A percentile compares a stretch with the other conserved stretches of the same genome.
These are phyloP conservation scores for Leucogyrophana mollusca DNA, from an alignment of 768 basidiomycete species.

Conservation along the genomic window DNA sequence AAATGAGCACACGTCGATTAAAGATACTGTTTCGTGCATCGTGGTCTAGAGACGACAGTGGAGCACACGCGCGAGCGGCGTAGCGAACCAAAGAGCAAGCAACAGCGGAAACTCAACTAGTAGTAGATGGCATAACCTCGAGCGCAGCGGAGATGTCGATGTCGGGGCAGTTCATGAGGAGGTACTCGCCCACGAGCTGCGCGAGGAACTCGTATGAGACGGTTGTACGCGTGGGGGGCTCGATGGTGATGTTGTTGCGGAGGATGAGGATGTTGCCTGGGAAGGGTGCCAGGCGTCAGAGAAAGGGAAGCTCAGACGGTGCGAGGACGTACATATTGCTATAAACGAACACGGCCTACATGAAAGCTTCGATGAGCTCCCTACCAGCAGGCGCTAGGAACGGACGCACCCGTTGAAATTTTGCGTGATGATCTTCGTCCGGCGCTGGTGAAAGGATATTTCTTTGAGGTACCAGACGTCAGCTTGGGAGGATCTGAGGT, in stretches of 20 bases:
- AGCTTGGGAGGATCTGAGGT: conserved; percentile 24
- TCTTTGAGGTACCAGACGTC: conserved; percentile 82
- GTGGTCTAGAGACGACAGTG: background rate
- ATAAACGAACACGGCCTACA: conserved; percentile 86
- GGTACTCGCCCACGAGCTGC: conserved; percentile 79
- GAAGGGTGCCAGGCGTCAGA: background rate
- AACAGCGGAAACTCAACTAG: conserved; percentile 49
- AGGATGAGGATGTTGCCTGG: conserved; percentile 87
- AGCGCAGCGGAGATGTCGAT: conserved; percentile 39
- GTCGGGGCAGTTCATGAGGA: conserved; percentile 57
- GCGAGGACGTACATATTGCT: conserved; percentile 65
- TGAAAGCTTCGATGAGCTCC: too few relatives aligned
- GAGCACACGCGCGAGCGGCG: background rate
- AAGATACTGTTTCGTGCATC: too few relatives aligned
- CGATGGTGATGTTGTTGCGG: conserved; percentile 75
- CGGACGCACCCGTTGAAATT: conserved; percentile 76
- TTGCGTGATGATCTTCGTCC: conserved; percentile 71
- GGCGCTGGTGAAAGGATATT: conserved; percentile 47
- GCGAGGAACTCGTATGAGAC: conserved; percentile 87
- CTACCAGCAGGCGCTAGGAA: conserved; percentile 2
- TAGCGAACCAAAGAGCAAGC: background rate
- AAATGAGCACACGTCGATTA: background rate
- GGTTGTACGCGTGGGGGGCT: conserved; percentile 58
- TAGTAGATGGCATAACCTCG: conserved; percentile 55
- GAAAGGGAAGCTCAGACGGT: background rate